Base-by-base conservation (phyloP, 2,329 filamentous ascomycete species). In the Apiospora pterosperma region DNA sequence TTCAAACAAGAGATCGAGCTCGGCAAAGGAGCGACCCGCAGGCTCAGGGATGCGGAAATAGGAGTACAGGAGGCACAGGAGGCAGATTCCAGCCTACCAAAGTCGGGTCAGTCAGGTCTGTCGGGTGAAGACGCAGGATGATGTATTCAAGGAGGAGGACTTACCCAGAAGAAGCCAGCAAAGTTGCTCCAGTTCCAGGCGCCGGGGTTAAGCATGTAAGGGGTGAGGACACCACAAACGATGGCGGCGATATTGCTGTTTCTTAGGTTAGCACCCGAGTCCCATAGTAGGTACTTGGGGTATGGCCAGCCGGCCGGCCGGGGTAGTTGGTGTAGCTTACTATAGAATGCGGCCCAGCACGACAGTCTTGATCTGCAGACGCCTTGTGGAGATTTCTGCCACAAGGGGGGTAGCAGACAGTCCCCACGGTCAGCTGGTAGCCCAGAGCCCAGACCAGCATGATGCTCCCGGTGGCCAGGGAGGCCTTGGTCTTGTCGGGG, bases 101-200 rank as follows among this genome's bases (percentile, higher is more conserved):
- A 23, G 19, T 21, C n/a, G 7, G 3, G 39, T 42, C 8, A 41
- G 63, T 69, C 64, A 34, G 31, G 10, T 36, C 19, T 14, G 19
- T n/a, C 21, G 11, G 31, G 14, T 23, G 5, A 23, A 39, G 59
- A 38, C 3, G 12, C 23, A 10, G 21, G 58, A 21, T 28, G 31
- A 21, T 16, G 34, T 4, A n/a, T 19, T 2, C 23, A 14, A 3
- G 14, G 19, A 39, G 34, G 3, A 44, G n/a, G 8, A 72, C 81
- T 72, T 75, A 85, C 78, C 91, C 93, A 93, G 82, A 96, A 96
- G 80, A 97, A 96, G 34, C 93, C 93, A 0, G 93, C 87, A 71
- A 86, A 96, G 79, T 96, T 96, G 66, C 87, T 84, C 93, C 93
- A 97, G 77, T 96, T 82, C 93, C 94, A 97, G 0, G 88, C 90